phyloP scores from a whole-genome alignment of 2,329 filamentous ascomycete genomes.

The Fusarium dimerum region DNA sequence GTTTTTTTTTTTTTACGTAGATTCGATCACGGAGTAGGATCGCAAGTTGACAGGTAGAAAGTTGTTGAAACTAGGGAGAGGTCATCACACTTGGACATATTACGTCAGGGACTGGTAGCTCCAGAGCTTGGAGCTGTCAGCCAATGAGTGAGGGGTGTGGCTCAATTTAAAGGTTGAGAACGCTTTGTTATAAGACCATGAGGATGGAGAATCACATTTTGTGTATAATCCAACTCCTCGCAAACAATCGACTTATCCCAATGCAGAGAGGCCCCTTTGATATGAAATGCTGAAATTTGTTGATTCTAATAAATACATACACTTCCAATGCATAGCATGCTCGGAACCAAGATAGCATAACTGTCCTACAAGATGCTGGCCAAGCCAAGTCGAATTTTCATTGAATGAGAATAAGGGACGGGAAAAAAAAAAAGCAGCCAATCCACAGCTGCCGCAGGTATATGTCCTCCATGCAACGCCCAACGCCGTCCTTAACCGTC shows the following conservation, averaged over 20 bases:
- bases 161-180: slow-evolving; percentile 13
- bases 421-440: slow-evolving; percentile 14
- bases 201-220: not conserved
- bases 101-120: slow-evolving; percentile 20
- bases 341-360: no score
- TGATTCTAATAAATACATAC: not conserved
- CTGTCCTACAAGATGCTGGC: no score
- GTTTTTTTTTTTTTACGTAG: no score
- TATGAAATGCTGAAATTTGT: not conserved
- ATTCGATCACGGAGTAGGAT: no score
- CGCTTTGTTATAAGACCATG: not conserved
- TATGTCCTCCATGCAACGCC: slow-evolving; percentile 20
- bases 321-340: not conserved
- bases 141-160: slow-evolving; percentile 22
- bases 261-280: not conserved
- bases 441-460: slow-evolving; percentile 20
- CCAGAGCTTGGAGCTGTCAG: slow-evolving; percentile 9
- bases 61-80: not conserved
- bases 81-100: slow-evolving; percentile 7
- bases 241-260: not conserved
- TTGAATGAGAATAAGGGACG: not conserved
- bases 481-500: slow-evolving; percentile 17
- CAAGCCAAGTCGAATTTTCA: no score
- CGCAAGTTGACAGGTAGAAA: not conserved
- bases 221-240: not conserved